Evolutionary conservation across 2,329 filamentous ascomycete genomes (phyloP), one percentile per base, ranked within the genome.

Genomic region (Colletotrichum nymphaeae): DNA sequence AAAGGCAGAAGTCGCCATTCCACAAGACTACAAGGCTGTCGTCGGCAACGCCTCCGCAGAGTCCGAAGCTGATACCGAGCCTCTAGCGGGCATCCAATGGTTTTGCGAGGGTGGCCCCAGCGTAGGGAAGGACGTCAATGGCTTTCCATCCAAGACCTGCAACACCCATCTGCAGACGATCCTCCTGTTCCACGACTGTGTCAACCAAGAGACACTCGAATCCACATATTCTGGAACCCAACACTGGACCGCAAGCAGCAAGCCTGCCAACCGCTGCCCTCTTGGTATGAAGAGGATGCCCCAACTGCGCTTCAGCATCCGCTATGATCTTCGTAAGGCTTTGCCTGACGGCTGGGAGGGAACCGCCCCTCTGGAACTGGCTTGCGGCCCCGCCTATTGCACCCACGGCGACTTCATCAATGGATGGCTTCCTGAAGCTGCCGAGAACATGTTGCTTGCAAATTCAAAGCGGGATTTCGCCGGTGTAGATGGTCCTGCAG

Each of bases 361-460:
- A 49, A 79, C 78, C 0, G 81, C 85, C 1, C 86, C 86, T 0
- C 75, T 87, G 28, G 82, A 86, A 78, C 80, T 86, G 0, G 80
- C 85, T 0, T 85, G 81, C 69, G 84, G 83, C 0, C 75, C 77
- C 19, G 81, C 82, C 0, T 86, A 80, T 76, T 84, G 83, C 80
- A 80, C 78, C 2, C 85, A 87, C 75, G 85, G 85, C 4, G 86
- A 87, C 75, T 87, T 87, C 65, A 85, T 87, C 77, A 86, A 86
- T 53, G 86, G 81, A 5, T 87, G 86, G 86, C 79, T 82, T 1
- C 76, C 77, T 14, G 83, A 86, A 66, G 82, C 80, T 1, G 83
- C 83, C 0, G 49, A 77, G 67, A 84, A 84, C 69, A 85, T 87
- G 84, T 74, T 86, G 11, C 78, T 76, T 35, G 80, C 83, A 1